phyloP scores from a whole-genome alignment of 352 stramenopile species.

The Thalassiosira exigua region DNA sequence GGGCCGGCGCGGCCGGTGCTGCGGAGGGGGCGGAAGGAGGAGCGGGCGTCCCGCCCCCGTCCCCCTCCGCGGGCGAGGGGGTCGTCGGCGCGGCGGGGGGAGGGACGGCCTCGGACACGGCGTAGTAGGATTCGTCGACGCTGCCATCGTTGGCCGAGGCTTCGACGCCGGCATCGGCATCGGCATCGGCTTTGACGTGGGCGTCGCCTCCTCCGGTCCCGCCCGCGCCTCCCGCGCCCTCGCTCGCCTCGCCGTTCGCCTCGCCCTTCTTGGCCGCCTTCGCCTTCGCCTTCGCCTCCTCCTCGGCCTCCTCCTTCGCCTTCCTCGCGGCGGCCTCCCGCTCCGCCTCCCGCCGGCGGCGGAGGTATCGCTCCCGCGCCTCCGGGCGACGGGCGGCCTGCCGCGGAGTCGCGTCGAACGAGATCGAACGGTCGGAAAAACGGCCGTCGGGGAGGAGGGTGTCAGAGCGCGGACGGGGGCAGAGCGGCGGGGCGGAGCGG shows the following conservation, averaged over 20 bases:
- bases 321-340: background rate
- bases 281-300: background rate
- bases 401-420: no score
- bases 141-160: constrained; percentile 4
- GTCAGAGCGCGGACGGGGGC: background rate
- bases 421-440: background rate
- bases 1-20: constrained; percentile 3
- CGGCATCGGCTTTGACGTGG: background rate
- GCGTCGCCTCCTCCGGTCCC: no score
- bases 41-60: no score
- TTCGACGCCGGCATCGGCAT: background rate
- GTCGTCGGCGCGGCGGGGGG: no score
- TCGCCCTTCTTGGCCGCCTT: constrained; percentile 11
- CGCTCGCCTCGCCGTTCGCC: background rate
- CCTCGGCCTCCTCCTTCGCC: background rate
- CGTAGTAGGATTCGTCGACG: no score
- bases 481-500: no score
- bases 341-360: constrained; percentile 8
- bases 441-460: background rate
- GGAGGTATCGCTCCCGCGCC: constrained; percentile 28
- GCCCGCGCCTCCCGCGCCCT: background rate
- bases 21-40: no score
- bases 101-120: no score
- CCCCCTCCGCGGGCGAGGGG: no score
- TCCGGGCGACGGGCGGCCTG: constrained; percentile 36